phyloP scores from a whole-genome alignment of 352 stramenopile species.

The Globisporangium cederbergense region DNA sequence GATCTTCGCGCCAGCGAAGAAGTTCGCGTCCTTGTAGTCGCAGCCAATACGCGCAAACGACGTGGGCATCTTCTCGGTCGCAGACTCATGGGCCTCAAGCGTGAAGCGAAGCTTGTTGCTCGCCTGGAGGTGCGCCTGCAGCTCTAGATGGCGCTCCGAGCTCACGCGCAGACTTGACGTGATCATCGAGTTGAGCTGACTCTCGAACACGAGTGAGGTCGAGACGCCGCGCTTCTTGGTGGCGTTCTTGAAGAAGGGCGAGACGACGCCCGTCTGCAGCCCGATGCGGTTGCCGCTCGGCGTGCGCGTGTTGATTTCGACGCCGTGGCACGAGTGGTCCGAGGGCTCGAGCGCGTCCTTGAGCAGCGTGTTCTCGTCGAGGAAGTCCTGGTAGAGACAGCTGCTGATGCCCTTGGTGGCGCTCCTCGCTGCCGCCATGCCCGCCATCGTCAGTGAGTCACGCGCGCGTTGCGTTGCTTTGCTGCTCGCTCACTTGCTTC shows the following conservation, averaged over 20 bases:
- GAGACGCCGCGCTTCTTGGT: constrained; percentile 69
- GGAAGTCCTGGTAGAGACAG: constrained; percentile 66
- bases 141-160: constrained; percentile 60
- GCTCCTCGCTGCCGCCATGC: constrained; percentile 18
- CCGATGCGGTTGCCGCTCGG: constrained; percentile 48
- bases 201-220: constrained; percentile 61
- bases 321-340: constrained; percentile 48
- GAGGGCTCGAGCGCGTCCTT: constrained; percentile 35
- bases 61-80: constrained; percentile 58
- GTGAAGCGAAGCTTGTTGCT: constrained; percentile 59
- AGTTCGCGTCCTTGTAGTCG: constrained; percentile 42
- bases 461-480: constrained; percentile 9
- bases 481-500: constrained; percentile 1
- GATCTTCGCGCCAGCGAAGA: constrained; percentile 68
- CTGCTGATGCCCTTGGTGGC: constrained; percentile 50
- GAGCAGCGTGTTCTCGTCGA: constrained; percentile 46
- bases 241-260: constrained; percentile 69
- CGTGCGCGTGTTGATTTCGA: constrained; percentile 50
- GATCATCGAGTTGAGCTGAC: constrained; percentile 64
- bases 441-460: neutral
- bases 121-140: constrained; percentile 64
- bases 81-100: constrained; percentile 67
- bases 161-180: constrained; percentile 59
- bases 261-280: constrained; percentile 52
- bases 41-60: constrained; percentile 73